Base-by-base conservation (phyloP, 2,329 filamentous ascomycete species). In the Epichloe hybrida region DNA sequence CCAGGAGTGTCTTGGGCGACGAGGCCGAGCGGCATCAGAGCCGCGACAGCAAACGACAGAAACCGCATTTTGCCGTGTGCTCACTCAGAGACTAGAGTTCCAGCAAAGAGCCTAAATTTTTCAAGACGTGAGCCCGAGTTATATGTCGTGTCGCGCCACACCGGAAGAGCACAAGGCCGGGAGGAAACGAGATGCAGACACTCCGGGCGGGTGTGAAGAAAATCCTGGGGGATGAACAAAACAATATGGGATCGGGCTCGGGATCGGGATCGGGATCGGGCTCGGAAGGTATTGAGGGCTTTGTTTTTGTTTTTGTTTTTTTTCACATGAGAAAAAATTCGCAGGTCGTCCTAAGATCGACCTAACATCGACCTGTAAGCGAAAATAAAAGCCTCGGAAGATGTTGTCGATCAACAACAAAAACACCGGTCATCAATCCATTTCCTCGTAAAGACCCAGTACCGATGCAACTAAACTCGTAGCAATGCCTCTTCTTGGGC, bases 11-110 rank as follows among this genome's bases (percentile, higher is more conserved):
- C 59, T 7, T 61, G 58, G 23, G 65, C 63, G 41, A 66, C 53
- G 39, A 69, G 55, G 54, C 62, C 58, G 48, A 60, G 56, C 12
- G 68, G 66, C 52, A 61, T 58, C 51, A 70, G 46, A 37, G 64
- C 62, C 51, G 63, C 58, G 21, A 68, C 52, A 40, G 70, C 53
- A 44, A 70, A 47, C 38, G 59, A 62, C 44, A 60, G 64, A 59
- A 70, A 66, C 56, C 63, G 60, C 69, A 71, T 70, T 49, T 34
- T 56, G 55, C 50, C 49, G 39, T 44, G 38, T 35, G 27, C 39
- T 27, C 39, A 38, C 11, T 31, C n/a, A 12, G 15, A 9, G 27
- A 31, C 27, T 9, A 31, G 8, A 48, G 34, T 13, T 37, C 13
- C 38, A 34, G 20, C 38, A n/a, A 42, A 5, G 38, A n/a, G 41